Percentiles rank a stretch among this genome's conserved stretches.
Evolutionary conservation across 2,329 filamentous ascomycete genomes (phyloP).

Genomic region (Fusarium clavum): DNA sequence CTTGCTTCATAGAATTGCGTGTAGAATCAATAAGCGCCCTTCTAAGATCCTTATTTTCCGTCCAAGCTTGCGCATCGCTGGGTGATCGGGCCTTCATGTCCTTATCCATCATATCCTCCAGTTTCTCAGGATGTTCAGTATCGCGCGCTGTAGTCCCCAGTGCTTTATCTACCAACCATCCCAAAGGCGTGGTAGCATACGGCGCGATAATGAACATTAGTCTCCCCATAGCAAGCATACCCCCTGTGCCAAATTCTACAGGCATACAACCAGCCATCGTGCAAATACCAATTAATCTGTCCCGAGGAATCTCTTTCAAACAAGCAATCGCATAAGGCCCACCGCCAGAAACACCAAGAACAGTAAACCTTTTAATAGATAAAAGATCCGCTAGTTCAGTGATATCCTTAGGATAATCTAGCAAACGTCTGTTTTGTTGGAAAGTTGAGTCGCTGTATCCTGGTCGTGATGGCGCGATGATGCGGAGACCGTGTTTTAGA

Average conservation of each 20-base stretch:
- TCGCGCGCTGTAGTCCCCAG: slow-evolving; percentile 16
- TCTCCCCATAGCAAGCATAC: slow-evolving; percentile 20
- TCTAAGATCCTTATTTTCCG: neutral
- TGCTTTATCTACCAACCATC: slow-evolving; percentile 13
- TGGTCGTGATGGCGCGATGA: slow-evolving; percentile 19
- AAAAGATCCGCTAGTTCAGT: slow-evolving; percentile 2
- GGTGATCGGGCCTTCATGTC: slow-evolving; percentile 15
- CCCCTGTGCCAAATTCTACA: slow-evolving; percentile 18
- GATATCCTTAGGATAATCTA: slow-evolving; percentile 18
- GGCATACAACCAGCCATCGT: slow-evolving; percentile 28
- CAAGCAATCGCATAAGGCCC: slow-evolving; percentile 30
- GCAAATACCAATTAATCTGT: slow-evolving; percentile 12
- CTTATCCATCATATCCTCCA: slow-evolving; percentile 17
- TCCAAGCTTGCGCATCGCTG: slow-evolving; percentile 12
- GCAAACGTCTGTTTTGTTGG: slow-evolving; percentile 10
- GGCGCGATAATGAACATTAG: slow-evolving; percentile 24
- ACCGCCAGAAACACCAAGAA: slow-evolving; percentile 25
- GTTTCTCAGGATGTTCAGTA: slow-evolving; percentile 16
- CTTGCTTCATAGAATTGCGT: slow-evolving; percentile 17
- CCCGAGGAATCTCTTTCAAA: slow-evolving; percentile 2
- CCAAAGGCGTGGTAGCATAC: slow-evolving; percentile 3
- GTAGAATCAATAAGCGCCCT: neutral
- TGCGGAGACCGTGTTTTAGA: neutral
- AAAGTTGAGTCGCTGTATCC: slow-evolving; percentile 29
- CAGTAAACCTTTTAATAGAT: neutral